Evolutionary conservation across 768 basidiomycete species (phyloP), one percentile per base, ranked within the genome.

Genomic region (Sporobolomyces pararoseus): DNA sequence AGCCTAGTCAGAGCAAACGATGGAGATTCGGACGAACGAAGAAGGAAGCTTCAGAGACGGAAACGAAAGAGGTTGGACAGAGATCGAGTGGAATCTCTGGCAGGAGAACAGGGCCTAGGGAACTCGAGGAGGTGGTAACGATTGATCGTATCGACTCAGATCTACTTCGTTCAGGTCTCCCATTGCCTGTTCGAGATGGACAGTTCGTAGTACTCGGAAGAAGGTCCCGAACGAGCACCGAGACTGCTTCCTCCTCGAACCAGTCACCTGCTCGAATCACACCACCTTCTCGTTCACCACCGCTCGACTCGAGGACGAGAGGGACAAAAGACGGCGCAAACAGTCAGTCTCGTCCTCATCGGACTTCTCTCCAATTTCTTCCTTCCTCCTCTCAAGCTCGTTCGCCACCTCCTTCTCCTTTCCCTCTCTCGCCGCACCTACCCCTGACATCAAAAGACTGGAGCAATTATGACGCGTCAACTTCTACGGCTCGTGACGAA

Each of bases 71-170:
- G 32, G 19, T 2, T 5, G 54, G 32, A 25, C 21, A 49, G 35
- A 2, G 3, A 5, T n/a, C 50, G 42, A 42, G 27, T 27, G 27
- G 54, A 7, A 42, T 63, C 27, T 42, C 44, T 13, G 60, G 69
- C 17, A 46, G 69, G 32, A 49, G 69, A 21, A 53, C 65, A 13
- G 65, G 60, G 5, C 65, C 60, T 10, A 34, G 49, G 2, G 65
- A 63, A 21, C 53, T 55, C 23, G 65, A 66, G 17, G 23, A 32
- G 12, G 42, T 46, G 16, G 39, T 13, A 2, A 14, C 52, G 23
- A 29, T 49, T 23, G 47, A 17, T 23, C 31, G 34, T n/a, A 23
- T 7, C 23, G 55, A 58, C 3, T 35, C 54, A 32, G 39, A 29
- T 44, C 53, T 62, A 46, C 21, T 44, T 25, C 34, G 67, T 49